Base-by-base conservation (phyloP, 2,329 filamentous ascomycete species). In the Ceratocystis alfenasii region DNA sequence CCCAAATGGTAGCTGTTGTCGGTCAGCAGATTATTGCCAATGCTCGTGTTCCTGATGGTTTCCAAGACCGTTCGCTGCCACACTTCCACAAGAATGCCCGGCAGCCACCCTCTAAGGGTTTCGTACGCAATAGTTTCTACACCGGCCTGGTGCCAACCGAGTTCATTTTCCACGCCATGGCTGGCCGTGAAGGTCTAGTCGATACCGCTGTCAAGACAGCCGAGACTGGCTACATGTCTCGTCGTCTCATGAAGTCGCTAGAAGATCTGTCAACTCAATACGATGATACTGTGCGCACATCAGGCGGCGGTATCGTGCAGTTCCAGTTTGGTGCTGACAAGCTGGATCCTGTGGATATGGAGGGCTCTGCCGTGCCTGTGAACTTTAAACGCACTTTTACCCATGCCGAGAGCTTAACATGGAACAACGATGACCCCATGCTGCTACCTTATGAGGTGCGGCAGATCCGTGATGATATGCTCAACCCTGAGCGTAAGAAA, bases 161-260 rank as follows among this genome's bases (percentile, higher is more conserved):
- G 72, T 97, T 99, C 75, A 83, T 97, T 66, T 97, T 99, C 77
- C 94, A 99, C 83, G 94, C 94, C 70, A 96, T 97, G 78, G 96
- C 91, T 72, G 94, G 94, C 71, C 89, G 94, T 85, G 94, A 97
- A 84, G 94, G 94, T 84, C 79, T 99, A 70, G 92, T 99, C 72
- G 94, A 99, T 83, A 99, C 94, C 1, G 94, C 94, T 68, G 94
- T 97, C 78, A 99, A 99, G 79, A 99, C 94, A 64, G 94, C 94
- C 64, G 94, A 99, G 76, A 99, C 94, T 10, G 94, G 94, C 69
- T 99, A 99, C 77, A 99, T 99, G 94, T 97, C 93, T 69, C 87
- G 94, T 77, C 87, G 94, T 70, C 76, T 99, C 73, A 99, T 99
- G 93, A 99, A 99, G 76, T 96, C 90, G 2, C 78, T 99, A 62